phyloP scores from a whole-genome alignment of 176 grass and related monocot genomes.

The Secale cereale region DNA sequence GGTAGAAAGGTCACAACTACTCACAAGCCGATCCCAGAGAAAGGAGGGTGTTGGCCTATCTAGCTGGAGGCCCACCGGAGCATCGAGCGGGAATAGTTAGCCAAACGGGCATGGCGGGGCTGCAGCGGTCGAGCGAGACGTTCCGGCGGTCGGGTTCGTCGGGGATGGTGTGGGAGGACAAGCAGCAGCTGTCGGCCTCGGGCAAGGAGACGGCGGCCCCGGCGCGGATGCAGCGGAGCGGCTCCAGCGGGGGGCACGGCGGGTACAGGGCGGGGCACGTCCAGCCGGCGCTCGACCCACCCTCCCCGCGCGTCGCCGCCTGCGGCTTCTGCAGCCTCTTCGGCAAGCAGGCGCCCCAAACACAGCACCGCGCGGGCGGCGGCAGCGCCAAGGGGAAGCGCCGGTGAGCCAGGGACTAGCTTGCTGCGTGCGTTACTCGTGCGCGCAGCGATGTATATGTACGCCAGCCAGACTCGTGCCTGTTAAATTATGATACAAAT shows the following conservation, averaged over 20 bases:
- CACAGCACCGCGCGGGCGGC: neutral
- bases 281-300: conserved; percentile 63
- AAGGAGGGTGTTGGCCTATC: neutral
- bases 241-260: conserved; percentile 34
- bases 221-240: conserved; percentile 22
- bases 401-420: neutral
- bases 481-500: too few species aligned
- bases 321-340: conserved; percentile 83
- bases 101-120: conserved; percentile 46
- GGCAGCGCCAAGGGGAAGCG: conserved; percentile 23
- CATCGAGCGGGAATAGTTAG: too few species aligned
- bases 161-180: conserved; percentile 78
- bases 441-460: neutral
- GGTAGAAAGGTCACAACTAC: neutral
- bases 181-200: conserved; percentile 31
- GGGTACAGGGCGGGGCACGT: conserved; percentile 56
- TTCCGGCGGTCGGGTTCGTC: conserved; percentile 88
- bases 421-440: neutral
- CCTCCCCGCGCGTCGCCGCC: conserved; percentile 67
- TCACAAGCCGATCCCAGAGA: neutral
- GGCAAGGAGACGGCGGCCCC: neutral
- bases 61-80: neutral
- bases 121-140: conserved; percentile 84
- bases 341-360: conserved; percentile 31
- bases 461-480: neutral